Evolutionary conservation across 768 basidiomycete genomes (phyloP).

Genomic region (Boletus sp.): DNA sequence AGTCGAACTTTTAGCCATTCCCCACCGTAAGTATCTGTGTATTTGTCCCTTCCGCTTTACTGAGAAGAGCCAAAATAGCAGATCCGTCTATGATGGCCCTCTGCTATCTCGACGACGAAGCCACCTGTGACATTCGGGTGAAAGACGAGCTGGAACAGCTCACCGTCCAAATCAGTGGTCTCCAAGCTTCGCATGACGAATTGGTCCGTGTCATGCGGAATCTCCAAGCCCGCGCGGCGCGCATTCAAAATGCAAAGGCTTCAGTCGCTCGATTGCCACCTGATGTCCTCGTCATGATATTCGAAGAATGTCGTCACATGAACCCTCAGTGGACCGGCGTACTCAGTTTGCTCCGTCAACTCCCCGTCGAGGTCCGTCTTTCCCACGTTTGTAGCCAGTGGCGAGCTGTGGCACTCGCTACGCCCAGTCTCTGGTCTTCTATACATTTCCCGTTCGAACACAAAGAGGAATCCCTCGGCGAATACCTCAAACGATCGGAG

Average conservation of each 20-base stretch:
- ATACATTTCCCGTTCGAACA: conserved; percentile 32
- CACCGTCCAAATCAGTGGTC: conserved; percentile 22
- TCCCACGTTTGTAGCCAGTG: conserved; percentile 36
- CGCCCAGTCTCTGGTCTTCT: conserved; percentile 35
- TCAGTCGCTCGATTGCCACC: conserved; percentile 32
- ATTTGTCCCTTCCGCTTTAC: background rate
- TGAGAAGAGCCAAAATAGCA: conserved; percentile 7
- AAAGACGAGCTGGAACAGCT: conserved; percentile 29
- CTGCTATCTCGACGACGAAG: conserved; percentile 22
- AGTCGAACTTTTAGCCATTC: conserved; percentile 18
- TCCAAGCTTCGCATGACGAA: conserved; percentile 31
- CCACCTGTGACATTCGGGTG: conserved; percentile 2
- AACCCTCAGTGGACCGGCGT: conserved; percentile 34
- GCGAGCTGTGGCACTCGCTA: conserved; percentile 35
- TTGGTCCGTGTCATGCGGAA: conserved; percentile 24
- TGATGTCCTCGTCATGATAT: conserved; percentile 33
- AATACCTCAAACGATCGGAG: conserved; percentile 34
- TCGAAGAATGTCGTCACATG: conserved; percentile 31
- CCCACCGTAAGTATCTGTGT: conserved; percentile 20
- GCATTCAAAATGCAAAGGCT: conserved; percentile 29
- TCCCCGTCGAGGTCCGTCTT: conserved; percentile 33
- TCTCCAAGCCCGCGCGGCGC: conserved; percentile 31
- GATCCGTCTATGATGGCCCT: conserved; percentile 28
- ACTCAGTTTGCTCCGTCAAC: conserved; percentile 32
- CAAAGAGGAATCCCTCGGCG: conserved; percentile 27